A percentile compares a stretch with the other conserved stretches of the same genome.
phyloP scores from a whole-genome alignment of 495 filamentous ascomycete genomes.

The Talaromyces borbonicus region DNA sequence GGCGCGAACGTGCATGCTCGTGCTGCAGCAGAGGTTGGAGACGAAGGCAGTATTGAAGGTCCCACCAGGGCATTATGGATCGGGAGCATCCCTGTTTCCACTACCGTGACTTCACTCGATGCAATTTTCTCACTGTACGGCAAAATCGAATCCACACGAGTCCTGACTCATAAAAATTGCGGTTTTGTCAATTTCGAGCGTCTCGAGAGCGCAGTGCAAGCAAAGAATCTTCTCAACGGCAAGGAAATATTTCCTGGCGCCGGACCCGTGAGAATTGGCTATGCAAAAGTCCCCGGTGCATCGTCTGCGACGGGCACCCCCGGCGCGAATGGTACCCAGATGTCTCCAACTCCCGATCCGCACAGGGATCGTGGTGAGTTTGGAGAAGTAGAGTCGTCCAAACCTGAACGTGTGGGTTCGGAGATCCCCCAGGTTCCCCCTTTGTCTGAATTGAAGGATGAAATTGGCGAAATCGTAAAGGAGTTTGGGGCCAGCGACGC shows the following conservation, averaged over 20 bases:
- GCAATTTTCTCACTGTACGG: slow-evolving; percentile 90
- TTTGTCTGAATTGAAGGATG: slow-evolving; percentile 62
- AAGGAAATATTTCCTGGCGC: slow-evolving; percentile 98
- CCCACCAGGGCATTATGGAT: slow-evolving; percentile 94
- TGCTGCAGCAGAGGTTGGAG: slow-evolving; percentile 30
- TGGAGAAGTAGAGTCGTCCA: slow-evolving; percentile 12
- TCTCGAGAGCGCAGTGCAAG: slow-evolving; percentile 78
- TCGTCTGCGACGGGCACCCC: slow-evolving; percentile 70
- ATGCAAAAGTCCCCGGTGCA: slow-evolving; percentile 87
- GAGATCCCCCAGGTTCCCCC: slow-evolving; percentile 57
- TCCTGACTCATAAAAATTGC: slow-evolving; percentile 97
- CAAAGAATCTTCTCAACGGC: slow-evolving; percentile 77
- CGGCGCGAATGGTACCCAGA: slow-evolving; percentile 70
- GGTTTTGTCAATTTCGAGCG: slow-evolving; percentile 97
- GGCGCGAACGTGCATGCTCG: slow-evolving; percentile 45
- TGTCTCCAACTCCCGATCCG: slow-evolving; percentile 92
- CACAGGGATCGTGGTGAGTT: slow-evolving; percentile 24
- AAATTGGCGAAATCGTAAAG: slow-evolving; percentile 78
- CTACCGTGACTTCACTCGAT: slow-evolving; percentile 83
- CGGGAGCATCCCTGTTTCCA: slow-evolving; percentile 94
- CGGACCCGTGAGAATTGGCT: slow-evolving; percentile 89
- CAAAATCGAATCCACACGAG: slow-evolving; percentile 81
- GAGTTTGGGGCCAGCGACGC: slow-evolving; percentile 85
- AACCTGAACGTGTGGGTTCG: slow-evolving; percentile 28
- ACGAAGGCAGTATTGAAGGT: slow-evolving; percentile 75